A percentile compares a stretch with the other conserved stretches of the same genome.
phyloP scores from a whole-genome alignment of 352 stramenopile genomes.

The Phytophthora fragariaefolia region DNA sequence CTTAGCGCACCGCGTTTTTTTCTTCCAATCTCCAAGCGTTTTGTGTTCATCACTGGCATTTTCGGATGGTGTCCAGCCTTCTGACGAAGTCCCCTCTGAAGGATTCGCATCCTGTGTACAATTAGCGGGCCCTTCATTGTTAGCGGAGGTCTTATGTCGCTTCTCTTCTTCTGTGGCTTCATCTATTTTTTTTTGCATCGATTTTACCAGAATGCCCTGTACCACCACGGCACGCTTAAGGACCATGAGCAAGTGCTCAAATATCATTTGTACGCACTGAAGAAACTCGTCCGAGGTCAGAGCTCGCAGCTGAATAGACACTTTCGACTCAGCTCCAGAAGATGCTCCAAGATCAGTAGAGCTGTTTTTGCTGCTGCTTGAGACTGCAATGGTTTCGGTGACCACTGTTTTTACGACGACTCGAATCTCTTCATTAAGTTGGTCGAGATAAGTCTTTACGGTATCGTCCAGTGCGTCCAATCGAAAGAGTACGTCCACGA shows the following conservation, averaged over 20 bases:
- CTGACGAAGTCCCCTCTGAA: neutral
- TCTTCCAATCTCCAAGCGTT: slow-evolving; percentile 76
- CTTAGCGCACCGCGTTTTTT: slow-evolving; percentile 69
- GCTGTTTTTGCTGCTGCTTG: slow-evolving; percentile 52
- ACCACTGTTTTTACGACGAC: slow-evolving; percentile 90
- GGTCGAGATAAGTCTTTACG: slow-evolving; percentile 78
- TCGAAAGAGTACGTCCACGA: slow-evolving; percentile 80
- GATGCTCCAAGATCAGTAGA: slow-evolving; percentile 29
- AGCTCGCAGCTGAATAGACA: slow-evolving; percentile 80
- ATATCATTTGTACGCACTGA: slow-evolving; percentile 90
- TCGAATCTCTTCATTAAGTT: slow-evolving; percentile 88
- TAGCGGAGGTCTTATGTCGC: slow-evolving; percentile 18
- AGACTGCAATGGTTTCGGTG: slow-evolving; percentile 87
- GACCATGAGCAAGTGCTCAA: slow-evolving; percentile 87
- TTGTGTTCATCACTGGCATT: slow-evolving; percentile 56
- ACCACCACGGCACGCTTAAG: slow-evolving; percentile 83
- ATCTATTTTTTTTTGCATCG: slow-evolving; percentile 80
- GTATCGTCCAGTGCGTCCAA: slow-evolving; percentile 76
- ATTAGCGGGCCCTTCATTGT: slow-evolving; percentile 15
- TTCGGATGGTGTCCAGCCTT: slow-evolving; percentile 53
- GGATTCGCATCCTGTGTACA: slow-evolving; percentile 17
- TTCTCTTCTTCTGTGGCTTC: slow-evolving; percentile 51
- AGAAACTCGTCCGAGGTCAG: slow-evolving; percentile 87
- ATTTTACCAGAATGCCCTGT: slow-evolving; percentile 69
- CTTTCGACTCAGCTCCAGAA: slow-evolving; percentile 69